Evolutionary conservation across 495 filamentous ascomycete species (phyloP), one percentile per base, ranked within the genome.

Genomic region (Xylaria acuta): DNA sequence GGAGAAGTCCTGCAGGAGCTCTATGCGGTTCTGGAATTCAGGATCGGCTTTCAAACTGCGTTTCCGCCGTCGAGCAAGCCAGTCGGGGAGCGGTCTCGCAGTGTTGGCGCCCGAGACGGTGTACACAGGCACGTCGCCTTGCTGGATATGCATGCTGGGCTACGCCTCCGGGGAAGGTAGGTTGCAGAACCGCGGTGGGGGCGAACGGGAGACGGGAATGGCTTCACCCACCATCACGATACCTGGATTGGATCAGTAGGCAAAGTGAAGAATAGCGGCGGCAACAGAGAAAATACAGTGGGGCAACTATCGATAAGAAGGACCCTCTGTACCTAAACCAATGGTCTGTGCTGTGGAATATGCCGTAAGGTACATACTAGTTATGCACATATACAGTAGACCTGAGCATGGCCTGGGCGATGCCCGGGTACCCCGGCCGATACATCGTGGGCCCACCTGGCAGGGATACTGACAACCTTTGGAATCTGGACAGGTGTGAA

Each of bases 1-100:
- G 76, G 97, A 95, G 78, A 99, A 99, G 77, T 98, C 95, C 77
- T 99, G 97, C 32, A 99, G 86, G 62, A 99, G 85, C 80, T 99
- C 97, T 71, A 99, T 92, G 64, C 96, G 92, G 79, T 94, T 97
- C 67, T 94, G 90, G 82, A 92, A 98, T 75, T 97, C 95, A 62
- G 93, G 89, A 77, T 98, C 96, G 71, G 94, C 91, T 81, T 98
- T 98, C 73, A 97, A 85, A 74, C 94, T 97, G 79, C 94, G 89
- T 85, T 97, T 98, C 75, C 95, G 88, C 64, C 95, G 94, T 71
- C 94, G 88, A 16, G 93, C 91, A 67, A 98, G 92, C 87, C 97
- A 99, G 84, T 99, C 97, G 64, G 97, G 97, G 5, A 99, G 88
- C 34, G 94, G 93, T 18, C 96, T 88, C 7, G 95, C 92, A 14